Evolutionary conservation across 2,329 filamentous ascomycete genomes (phyloP).

Genomic region (Fusarium tjaetaba): DNA sequence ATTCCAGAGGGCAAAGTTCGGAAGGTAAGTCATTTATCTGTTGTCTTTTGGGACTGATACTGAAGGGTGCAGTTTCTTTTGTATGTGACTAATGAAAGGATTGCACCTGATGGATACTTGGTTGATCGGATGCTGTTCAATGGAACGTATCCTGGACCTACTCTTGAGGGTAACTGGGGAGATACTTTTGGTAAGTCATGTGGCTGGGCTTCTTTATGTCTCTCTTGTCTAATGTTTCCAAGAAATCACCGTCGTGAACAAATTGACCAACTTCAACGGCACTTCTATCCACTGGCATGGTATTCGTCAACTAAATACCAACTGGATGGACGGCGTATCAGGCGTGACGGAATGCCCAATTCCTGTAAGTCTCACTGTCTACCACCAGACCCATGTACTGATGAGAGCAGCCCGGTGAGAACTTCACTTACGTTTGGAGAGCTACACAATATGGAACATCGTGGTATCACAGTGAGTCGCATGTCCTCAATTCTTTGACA

Average conservation of each 20-base stretch:
- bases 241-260: background rate
- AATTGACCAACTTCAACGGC: background rate
- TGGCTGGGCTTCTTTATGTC: too few species aligned
- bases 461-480: background rate
- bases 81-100: background rate
- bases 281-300: background rate
- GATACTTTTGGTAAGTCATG: background rate
- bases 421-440: background rate
- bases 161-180: background rate
- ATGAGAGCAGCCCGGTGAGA: rapidly evolving
- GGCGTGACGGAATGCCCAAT: conserved; percentile 3
- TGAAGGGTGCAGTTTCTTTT: background rate
- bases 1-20: background rate
- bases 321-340: background rate
- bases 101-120: background rate
- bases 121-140: background rate
- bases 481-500: rapidly evolving
- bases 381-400: rapidly evolving
- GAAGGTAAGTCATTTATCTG: background rate
- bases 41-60: rapidly evolving
- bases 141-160: background rate
- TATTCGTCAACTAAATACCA: background rate
- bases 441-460: conserved; percentile 2
- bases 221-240: background rate
- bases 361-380: background rate